Evolutionary conservation across 2,329 filamentous ascomycete species (phyloP).

Genomic region (Xylariaceae sp.): DNA sequence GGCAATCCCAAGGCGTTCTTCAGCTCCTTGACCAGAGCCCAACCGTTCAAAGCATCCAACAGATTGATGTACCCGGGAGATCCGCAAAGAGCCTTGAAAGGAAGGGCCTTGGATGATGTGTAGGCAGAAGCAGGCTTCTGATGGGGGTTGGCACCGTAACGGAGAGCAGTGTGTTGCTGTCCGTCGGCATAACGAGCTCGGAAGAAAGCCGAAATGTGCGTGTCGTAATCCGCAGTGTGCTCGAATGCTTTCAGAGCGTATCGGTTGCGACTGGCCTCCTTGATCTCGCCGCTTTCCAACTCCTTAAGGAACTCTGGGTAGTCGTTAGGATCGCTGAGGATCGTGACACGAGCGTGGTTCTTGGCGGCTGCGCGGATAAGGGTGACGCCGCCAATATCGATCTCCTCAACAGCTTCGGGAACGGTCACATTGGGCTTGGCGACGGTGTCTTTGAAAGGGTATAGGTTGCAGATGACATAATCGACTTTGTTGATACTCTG

Average conservation of each 20-base stretch:
- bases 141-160: conserved; percentile 96
- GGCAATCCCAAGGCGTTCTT: conserved; percentile 82
- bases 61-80: conserved; percentile 97
- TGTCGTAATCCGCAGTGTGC: conserved; percentile 95
- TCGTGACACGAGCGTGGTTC: conserved; percentile 94
- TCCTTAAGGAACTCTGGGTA: conserved; percentile 93
- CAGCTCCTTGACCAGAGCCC: conserved; percentile 95
- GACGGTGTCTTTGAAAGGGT: conserved; percentile 98
- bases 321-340: conserved; percentile 89
- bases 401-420: conserved; percentile 94
- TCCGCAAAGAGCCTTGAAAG: conserved; percentile 91
- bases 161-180: conserved; percentile 75
- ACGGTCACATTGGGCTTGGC: conserved; percentile 97
- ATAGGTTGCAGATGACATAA: conserved; percentile 96
- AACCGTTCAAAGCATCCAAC: conserved; percentile 91
- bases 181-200: conserved; percentile 93
- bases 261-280: conserved; percentile 76
- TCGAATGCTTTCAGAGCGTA: conserved; percentile 98
- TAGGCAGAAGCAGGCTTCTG: conserved; percentile 94
- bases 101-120: conserved; percentile 66
- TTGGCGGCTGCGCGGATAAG: conserved; percentile 95
- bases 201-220: conserved; percentile 94
- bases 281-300: conserved; percentile 81
- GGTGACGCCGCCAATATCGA: conserved; percentile 96
- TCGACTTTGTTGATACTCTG: conserved; percentile 95